These are phyloP conservation scores for Aegilops longissima DNA, from an alignment of 176 grass and related monocot genomes.

Conservation along the genomic window DNA sequence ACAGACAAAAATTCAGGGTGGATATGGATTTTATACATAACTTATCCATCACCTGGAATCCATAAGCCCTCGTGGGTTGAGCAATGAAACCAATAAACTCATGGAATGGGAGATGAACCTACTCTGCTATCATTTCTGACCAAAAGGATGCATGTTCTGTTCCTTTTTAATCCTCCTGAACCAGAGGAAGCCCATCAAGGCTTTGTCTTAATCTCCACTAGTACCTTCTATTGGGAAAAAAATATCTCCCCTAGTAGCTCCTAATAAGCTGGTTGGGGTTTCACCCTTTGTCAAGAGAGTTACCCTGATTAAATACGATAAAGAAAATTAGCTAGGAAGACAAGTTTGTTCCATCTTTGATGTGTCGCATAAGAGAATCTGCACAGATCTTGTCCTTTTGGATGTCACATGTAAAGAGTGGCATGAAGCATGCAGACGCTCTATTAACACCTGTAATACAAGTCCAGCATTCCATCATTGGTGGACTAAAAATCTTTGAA, in stretches of 20 bases:
- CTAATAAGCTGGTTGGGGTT: not conserved
- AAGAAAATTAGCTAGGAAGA: not conserved
- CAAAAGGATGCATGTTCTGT: not conserved
- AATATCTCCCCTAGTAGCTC: not conserved
- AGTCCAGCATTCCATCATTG: constrained; percentile 3
- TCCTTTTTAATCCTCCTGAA: constrained; percentile 3
- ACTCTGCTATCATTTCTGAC: constrained; percentile 9
- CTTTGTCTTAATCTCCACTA: not conserved
- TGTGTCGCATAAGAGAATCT: not conserved
- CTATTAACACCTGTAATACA: not conserved
- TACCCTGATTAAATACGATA: not conserved
- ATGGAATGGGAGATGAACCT: constrained; percentile 27
- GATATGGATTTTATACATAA: constrained; percentile 17
- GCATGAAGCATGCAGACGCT: not conserved
- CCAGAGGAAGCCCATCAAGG: not conserved
- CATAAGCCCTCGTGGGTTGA: constrained; percentile 1
- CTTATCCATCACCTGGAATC: constrained; percentile 10
- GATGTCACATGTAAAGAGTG: not conserved
- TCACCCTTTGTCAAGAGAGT: not conserved
- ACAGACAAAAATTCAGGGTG: constrained; percentile 11
- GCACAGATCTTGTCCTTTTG: not conserved
- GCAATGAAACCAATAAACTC: not conserved
- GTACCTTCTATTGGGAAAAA: not conserved
- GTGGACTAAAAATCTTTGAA: constrained; percentile 5
- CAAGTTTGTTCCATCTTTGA: not conserved